Evolutionary conservation across 2,329 filamentous ascomycete genomes (phyloP).

Genomic region (Diaporthe destruens): DNA sequence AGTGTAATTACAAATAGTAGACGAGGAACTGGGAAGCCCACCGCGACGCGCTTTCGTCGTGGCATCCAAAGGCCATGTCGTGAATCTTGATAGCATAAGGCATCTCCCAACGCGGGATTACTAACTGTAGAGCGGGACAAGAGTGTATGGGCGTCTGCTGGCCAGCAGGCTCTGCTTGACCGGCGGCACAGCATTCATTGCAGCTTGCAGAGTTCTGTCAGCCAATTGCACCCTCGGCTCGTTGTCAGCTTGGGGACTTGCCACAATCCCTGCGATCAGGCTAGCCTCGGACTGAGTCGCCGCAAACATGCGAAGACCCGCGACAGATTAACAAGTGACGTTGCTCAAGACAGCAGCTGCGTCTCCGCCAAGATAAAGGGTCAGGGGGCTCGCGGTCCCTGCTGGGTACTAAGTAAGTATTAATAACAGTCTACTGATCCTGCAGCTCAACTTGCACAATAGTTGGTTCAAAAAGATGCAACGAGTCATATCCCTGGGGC

Average conservation of each 20-base stretch:
- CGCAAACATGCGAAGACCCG: neutral
- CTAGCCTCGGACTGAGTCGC: neutral
- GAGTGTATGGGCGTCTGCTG: neutral
- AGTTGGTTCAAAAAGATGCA: neutral
- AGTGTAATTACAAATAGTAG: neutral
- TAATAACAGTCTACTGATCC: neutral
- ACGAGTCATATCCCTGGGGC: neutral
- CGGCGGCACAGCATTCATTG: neutral
- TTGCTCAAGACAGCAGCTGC: constrained; percentile 1
- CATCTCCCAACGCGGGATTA: neutral
- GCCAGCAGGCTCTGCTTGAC: neutral
- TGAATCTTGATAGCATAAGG: constrained; percentile 1
- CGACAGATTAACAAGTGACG: neutral
- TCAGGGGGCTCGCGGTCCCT: neutral
- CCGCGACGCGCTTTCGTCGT: neutral
- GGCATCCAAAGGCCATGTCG: neutral
- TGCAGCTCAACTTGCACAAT: neutral
- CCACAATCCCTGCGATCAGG: neutral
- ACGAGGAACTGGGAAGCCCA: neutral
- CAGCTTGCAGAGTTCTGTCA: neutral
- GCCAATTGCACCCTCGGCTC: neutral
- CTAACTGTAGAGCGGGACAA: neutral
- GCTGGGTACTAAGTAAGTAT: no score
- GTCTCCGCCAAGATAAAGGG: constrained; percentile 7
- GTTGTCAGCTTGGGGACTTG: neutral